phyloP scores from a whole-genome alignment of 140 eudicot species.

The Stevia rebaudiana region DNA sequence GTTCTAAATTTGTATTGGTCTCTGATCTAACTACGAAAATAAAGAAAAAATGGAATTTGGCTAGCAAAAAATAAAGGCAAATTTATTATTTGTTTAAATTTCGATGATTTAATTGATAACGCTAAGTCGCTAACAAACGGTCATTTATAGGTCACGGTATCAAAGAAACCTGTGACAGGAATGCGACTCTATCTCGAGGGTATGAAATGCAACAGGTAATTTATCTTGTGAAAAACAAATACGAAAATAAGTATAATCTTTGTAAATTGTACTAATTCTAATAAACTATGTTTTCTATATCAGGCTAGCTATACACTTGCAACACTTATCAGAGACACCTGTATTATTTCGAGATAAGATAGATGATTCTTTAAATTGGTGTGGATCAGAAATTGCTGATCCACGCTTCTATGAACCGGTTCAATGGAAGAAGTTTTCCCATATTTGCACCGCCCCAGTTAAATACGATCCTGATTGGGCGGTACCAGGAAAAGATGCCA shows the following conservation, averaged over 20 bases:
- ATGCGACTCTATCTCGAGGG: slow-evolving; percentile 89
- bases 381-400: slow-evolving; percentile 53
- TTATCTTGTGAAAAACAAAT: neutral
- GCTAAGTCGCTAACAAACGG: neutral
- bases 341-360: slow-evolving; percentile 45
- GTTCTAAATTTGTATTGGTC: no score
- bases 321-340: slow-evolving; percentile 68
- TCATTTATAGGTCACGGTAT: slow-evolving; percentile 46
- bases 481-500: slow-evolving; percentile 22
- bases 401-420: slow-evolving; percentile 52
- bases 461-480: slow-evolving; percentile 61
- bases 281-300: neutral
- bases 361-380: slow-evolving; percentile 42
- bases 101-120: neutral
- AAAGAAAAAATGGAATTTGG: no score
- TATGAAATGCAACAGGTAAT: slow-evolving; percentile 69
- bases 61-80: neutral
- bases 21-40: no score
- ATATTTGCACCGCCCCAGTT: slow-evolving; percentile 71
- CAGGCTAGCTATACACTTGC: slow-evolving; percentile 86
- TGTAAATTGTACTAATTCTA: neutral
- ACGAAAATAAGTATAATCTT: neutral
- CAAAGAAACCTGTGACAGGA: slow-evolving; percentile 75
- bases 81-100: neutral
- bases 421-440: slow-evolving; percentile 73